Evolutionary conservation across 768 basidiomycete species (phyloP), one percentile per base, ranked within the genome.

Genomic region (Lentinula guzmanii): DNA sequence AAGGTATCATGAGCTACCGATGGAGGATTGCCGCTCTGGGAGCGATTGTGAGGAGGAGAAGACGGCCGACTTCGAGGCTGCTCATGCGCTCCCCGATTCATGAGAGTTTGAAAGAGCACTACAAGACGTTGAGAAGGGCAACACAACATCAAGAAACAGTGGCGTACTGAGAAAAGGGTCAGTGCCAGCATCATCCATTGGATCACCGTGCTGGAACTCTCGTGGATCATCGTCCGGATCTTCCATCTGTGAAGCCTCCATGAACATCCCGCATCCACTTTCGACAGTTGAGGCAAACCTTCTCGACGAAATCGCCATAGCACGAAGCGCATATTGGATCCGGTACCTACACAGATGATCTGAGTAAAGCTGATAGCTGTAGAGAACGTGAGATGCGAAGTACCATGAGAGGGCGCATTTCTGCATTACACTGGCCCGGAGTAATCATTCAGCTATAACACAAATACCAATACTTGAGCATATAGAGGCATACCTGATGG

Each of bases 401-500:
- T 65, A 93, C 91, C 89, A 90, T 92, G 51, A 94, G 75, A 1
- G 93, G 92, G 57, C 88, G 77, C 91, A 92, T 95, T 75, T 95
- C 91, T 58, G 90, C 86, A 70, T 86, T 81, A 69, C 94, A 96
- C 93, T 95, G 68, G 35, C 57, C 24, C 63, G 15, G 35, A 37
- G 48, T 61, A 52, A 60, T 48, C 53, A 52, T 52, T 51, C 24
- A 21, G 59, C 51, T 11, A 42, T 5, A 7, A 16, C 10, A 58
- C 41, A 63, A 33, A n/a, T 37, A 15, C 13, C 5, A 11, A 46
- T 18, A 28, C 37, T 8, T 13, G 13, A 39, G 35, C 15, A 16
- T 21, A 7, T 24, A 24, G 13, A 35, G 3, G 68, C 73, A 43
- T 34, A 52, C 55, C 48, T 57, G 56, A 58, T 58, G 62, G 41